Evolutionary conservation across 371 early-diverging fungal species (phyloP).

Genomic region (Mortierella sp.): DNA sequence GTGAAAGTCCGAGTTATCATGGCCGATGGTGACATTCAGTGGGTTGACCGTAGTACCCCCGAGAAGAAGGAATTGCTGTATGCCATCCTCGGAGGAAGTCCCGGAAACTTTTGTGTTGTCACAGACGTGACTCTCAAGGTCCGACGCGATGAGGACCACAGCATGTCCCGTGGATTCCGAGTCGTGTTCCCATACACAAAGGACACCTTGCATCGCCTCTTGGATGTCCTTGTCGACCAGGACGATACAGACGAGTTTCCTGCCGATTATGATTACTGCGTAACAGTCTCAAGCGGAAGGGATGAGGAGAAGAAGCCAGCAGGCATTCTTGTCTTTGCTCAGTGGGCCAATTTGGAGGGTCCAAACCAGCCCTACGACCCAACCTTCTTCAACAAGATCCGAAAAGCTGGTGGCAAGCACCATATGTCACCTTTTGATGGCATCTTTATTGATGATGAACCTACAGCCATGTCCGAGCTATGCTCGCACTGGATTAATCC

Average conservation of each 20-base stretch:
- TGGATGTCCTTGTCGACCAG: conserved; percentile 28
- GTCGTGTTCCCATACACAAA: conserved; percentile 10
- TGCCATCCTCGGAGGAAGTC: conserved; percentile 47
- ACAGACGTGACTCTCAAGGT: conserved; percentile 35
- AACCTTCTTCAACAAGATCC: conserved; percentile 24
- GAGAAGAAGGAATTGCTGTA: conserved; percentile 27
- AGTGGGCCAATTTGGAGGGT: conserved; percentile 48
- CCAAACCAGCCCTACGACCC: conserved; percentile 10
- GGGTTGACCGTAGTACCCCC: conserved; percentile 13
- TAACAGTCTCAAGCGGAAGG: conserved; percentile 13
- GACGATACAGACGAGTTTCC: conserved; percentile 15
- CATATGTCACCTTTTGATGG: not conserved
- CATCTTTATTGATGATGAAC: conserved; percentile 5
- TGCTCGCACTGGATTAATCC: conserved; percentile 29
- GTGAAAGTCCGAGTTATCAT: conserved; percentile 46
- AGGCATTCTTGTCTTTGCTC: conserved; percentile 35
- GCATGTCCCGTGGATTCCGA: conserved; percentile 33
- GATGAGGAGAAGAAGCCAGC: not conserved
- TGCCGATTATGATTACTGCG: conserved; percentile 32
- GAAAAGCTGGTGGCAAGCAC: conserved; percentile 14
- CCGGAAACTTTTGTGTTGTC: conserved; percentile 52
- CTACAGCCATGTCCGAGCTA: conserved; percentile 29
- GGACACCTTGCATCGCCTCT: conserved; percentile 18
- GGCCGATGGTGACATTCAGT: conserved; percentile 20
- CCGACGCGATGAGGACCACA: conserved; percentile 35